A percentile compares a stretch with the other conserved stretches of the same genome.
phyloP scores from a whole-genome alignment of 495 filamentous ascomycete genomes.

The Aspergillus heteromorphus region DNA sequence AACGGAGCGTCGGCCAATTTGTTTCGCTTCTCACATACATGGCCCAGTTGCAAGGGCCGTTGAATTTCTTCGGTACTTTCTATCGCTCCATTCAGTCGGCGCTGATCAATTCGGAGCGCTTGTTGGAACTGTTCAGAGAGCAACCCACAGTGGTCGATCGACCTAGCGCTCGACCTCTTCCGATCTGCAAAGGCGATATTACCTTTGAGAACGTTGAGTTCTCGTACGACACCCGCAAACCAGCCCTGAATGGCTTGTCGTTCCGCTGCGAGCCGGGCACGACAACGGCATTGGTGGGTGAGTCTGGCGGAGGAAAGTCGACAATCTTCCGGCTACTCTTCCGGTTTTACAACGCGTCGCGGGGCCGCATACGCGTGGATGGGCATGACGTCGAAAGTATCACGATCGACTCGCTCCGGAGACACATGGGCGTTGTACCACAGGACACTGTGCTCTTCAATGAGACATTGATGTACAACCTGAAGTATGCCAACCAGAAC shows the following conservation, averaged over 20 bases:
- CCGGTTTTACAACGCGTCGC: conserved; percentile 82
- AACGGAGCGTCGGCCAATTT: conserved; percentile 71
- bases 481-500: conserved; percentile 85
- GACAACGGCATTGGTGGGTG: conserved; percentile 91
- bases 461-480: conserved; percentile 93
- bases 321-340: conserved; percentile 95
- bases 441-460: conserved; percentile 98
- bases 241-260: conserved; percentile 73
- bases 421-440: conserved; percentile 89
- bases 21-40: conserved; percentile 82
- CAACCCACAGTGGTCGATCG: conserved; percentile 83
- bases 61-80: conserved; percentile 98
- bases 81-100: conserved; percentile 93
- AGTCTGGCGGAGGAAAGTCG: conserved; percentile 94
- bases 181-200: conserved; percentile 70
- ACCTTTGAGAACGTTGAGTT: conserved; percentile 84
- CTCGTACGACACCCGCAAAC: conserved; percentile 80
- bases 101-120: conserved; percentile 93
- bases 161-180: conserved; percentile 49
- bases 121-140: conserved; percentile 93
- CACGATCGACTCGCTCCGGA: conserved; percentile 88
- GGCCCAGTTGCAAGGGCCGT: conserved; percentile 81
- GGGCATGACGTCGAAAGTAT: conserved; percentile 76
- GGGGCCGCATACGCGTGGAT: conserved; percentile 77
- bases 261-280: conserved; percentile 85